Evolutionary conservation across 129 eudicot genomes (phyloP).

Genomic region (Oenanthe sinensis): DNA sequence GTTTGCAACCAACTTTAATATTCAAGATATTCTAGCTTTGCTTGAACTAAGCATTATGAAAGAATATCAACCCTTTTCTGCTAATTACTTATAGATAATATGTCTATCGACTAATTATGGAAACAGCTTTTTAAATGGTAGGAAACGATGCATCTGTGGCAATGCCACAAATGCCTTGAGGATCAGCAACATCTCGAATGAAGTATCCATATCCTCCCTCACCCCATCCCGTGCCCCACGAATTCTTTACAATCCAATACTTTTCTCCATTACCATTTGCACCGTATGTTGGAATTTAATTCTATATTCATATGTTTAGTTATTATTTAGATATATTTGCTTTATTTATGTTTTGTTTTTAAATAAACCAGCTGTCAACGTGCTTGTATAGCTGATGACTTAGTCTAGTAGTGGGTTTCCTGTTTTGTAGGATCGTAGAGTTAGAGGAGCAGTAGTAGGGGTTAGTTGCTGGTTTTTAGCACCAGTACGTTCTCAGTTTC

Average conservation of each 20-base stretch:
- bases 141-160: not conserved
- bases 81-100: not conserved
- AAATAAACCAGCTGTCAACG: too few relatives aligned
- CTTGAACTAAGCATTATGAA: not conserved
- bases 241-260: slow-evolving; percentile 3
- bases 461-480: too few relatives aligned
- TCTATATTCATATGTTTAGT: too few relatives aligned
- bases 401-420: too few relatives aligned
- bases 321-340: too few relatives aligned
- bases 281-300: too few relatives aligned
- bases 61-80: not conserved
- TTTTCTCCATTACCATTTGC: not conserved
- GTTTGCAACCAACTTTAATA: not conserved
- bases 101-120: not conserved
- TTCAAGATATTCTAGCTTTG: not conserved
- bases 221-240: not conserved
- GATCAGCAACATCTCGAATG: not conserved
- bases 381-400: too few relatives aligned
- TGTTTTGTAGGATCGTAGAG: too few relatives aligned
- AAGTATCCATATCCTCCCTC: slow-evolving; percentile 3
- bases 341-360: too few relatives aligned
- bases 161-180: slow-evolving; percentile 5
- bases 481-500: too few relatives aligned
- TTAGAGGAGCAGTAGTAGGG: too few relatives aligned
- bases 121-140: not conserved